These are phyloP conservation scores for Leucaena leucocephala DNA, from an alignment of 306 rosid species.

Conservation along the genomic window DNA sequence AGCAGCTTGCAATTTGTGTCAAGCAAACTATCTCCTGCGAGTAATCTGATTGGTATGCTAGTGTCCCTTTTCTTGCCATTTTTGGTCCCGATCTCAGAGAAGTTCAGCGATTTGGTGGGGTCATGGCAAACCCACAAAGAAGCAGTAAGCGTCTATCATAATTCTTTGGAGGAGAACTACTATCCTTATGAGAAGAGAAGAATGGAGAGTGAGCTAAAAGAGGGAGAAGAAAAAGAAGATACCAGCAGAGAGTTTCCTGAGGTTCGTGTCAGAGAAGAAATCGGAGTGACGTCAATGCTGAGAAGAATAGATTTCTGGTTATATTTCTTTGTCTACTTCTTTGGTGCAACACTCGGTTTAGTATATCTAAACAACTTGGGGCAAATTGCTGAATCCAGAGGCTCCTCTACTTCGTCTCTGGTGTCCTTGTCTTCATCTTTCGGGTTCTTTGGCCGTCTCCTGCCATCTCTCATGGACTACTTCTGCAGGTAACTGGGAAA, in stretches of 20 bases:
- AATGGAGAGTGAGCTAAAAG: not conserved
- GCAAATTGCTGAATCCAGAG: not conserved
- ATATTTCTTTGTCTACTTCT: not conserved
- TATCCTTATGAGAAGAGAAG: not conserved
- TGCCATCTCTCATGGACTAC: not conserved
- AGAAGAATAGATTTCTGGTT: conserved; percentile 3
- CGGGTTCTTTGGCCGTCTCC: not conserved
- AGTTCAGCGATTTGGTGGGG: not conserved
- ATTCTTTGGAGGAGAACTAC: not conserved
- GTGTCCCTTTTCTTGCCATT: not conserved
- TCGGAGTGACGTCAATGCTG: not conserved
- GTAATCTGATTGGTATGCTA: not conserved
- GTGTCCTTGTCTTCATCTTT: not conserved
- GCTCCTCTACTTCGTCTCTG: not conserved
- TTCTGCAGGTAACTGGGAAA: not conserved
- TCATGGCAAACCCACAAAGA: not conserved
- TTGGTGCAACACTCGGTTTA: not conserved
- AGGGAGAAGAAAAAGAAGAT: not conserved
- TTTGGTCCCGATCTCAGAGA: not conserved
- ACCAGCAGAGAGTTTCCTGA: not conserved
- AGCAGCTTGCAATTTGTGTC: not conserved
- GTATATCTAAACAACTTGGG: not conserved
- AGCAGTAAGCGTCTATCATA: not conserved
- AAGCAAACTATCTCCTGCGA: not conserved
- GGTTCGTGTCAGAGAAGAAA: not conserved